Conservation (phyloP, 192 early-diverging fungal genomes). For the Coemansia sp. region DNA sequence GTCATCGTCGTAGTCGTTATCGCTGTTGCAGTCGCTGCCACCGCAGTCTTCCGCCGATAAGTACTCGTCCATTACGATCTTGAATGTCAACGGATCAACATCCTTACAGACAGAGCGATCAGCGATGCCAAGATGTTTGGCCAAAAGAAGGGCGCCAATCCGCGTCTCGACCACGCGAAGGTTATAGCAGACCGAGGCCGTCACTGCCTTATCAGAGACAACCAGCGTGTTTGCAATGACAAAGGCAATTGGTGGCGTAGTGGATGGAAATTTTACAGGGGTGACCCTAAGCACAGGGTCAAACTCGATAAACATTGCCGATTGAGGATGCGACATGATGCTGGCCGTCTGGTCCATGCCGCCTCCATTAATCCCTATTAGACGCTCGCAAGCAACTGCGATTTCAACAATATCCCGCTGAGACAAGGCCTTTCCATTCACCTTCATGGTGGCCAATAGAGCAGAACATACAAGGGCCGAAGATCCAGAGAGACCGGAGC, state of each 20-base stretch:
- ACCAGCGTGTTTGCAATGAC: constrained; percentile 90
- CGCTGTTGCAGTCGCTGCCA: too few relatives aligned
- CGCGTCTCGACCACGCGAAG: constrained; percentile 90
- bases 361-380: constrained; percentile 66
- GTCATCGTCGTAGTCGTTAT: neutral
- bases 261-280: constrained; percentile 65
- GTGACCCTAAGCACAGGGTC: constrained; percentile 64
- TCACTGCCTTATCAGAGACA: constrained; percentile 80
- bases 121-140: constrained; percentile 52
- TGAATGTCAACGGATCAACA: constrained; percentile 62
- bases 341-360: constrained; percentile 94
- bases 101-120: constrained; percentile 45
- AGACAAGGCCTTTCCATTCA: constrained; percentile 14
- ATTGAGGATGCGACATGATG: constrained; percentile 68
- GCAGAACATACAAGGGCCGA: constrained; percentile 82
- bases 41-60: constrained; percentile 15
- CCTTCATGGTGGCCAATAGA: constrained; percentile 59
- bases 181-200: constrained; percentile 88
- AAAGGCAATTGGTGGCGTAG: constrained; percentile 62
- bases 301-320: constrained; percentile 80
- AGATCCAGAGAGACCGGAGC: constrained; percentile 82
- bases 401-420: constrained; percentile 53
- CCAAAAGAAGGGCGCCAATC: constrained; percentile 68
- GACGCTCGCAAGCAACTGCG: constrained; percentile 79
- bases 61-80: constrained; percentile 45